A percentile compares a stretch with the other conserved stretches of the same genome.
Evolutionary conservation across 768 basidiomycete genomes (phyloP).

Genomic region (Gloeophyllum trabeum): DNA sequence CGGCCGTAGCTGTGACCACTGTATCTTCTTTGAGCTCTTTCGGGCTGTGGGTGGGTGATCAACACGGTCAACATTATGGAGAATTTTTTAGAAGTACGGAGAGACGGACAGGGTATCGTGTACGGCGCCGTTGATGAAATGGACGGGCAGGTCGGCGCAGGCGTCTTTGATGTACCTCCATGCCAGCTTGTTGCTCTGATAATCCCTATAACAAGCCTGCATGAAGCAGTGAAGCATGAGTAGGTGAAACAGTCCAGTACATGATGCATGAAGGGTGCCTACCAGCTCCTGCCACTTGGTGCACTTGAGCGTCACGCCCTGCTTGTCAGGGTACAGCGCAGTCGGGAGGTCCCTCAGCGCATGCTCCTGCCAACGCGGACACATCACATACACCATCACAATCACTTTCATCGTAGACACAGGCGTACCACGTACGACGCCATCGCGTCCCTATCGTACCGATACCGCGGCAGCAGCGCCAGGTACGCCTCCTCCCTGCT

Average conservation of each 20-base stretch:
- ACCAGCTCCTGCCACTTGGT: neutral
- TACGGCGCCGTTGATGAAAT: neutral
- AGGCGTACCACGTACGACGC: neutral
- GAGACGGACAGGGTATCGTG: neutral
- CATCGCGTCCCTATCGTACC: neutral
- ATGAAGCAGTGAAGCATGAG: neutral
- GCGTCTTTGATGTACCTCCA: neutral
- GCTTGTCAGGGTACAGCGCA: slow-evolving; percentile 7
- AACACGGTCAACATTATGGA: neutral
- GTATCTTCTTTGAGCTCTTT: neutral
- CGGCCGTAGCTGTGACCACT: neutral
- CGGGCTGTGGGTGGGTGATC: neutral
- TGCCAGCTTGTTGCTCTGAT: neutral
- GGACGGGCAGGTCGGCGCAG: neutral
- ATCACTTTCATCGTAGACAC: neutral
- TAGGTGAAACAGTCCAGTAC: neutral
- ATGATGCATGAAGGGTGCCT: neutral
- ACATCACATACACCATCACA: neutral
- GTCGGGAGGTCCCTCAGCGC: neutral
- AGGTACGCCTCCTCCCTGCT: neutral
- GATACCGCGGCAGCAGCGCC: neutral
- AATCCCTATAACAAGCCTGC: neutral
- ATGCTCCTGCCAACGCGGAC: neutral
- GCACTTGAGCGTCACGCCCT: neutral
- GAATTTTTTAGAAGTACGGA: neutral